Evolutionary conservation across 306 rosid species (phyloP), one percentile per base, ranked within the genome.

Genomic region (Prunus persica): DNA sequence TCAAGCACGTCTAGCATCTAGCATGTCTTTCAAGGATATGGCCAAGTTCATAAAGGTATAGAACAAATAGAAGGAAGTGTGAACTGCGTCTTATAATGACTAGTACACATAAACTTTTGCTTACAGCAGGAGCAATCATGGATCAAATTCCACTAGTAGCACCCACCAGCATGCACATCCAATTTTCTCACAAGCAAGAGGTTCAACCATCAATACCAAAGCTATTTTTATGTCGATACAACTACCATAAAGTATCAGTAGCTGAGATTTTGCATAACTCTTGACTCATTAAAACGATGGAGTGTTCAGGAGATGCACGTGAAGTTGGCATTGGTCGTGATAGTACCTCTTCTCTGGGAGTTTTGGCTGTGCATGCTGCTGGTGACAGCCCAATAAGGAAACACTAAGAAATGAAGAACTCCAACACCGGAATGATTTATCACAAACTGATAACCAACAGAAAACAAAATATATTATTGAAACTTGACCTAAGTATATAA

Each of bases 401-500:
- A 69, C 74, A 69, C 45, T 69, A 68, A 18, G 47, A 18, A 43
- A 30, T 75, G 27, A 18, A 69, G 52, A 77, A 74, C 20, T 57
- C 57, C 51, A n/a, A 63, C 16, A 66, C 54, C 68, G 76, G 13
- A 20, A 8, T 56, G 68, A 60, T 65, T 73, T 25, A 30, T 30
- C 24, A 46, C 66, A 61, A 76, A 30, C 12, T 73, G n/a, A 30
- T 30, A 19, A 46, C 66, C 55, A 76, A 30, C 12, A 52, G 68
- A 58, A 45, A 41, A 34, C 6, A 32, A 52, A 82, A 51, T 14
- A 64, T 71, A 14, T 18, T 62, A 8, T 27, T 12, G 34, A 16
- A 64, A 46, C 12, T 72, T 41, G 55, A 64, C 62, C 56, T 65
- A 83, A 74, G 61, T 27, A 74, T 18, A 71, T 18, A 65, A 86